A percentile compares a stretch with the other conserved stretches of the same genome.
Conservation (phyloP, 805 yeast species). For the Candida quercuum region DNA sequence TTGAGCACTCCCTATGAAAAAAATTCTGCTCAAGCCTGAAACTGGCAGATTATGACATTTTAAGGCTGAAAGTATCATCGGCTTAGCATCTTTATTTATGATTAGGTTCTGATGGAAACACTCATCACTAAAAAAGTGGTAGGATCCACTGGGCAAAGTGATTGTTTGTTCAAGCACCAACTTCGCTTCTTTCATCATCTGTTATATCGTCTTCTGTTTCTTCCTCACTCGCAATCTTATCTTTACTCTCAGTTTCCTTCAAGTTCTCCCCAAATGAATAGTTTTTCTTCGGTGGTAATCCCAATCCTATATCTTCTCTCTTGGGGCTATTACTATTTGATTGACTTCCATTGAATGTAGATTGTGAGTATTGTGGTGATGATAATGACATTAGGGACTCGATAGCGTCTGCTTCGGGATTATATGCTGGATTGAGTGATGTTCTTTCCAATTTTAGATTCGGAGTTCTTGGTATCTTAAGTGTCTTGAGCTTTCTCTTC, state of each 20-base stretch:
- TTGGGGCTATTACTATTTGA: neutral
- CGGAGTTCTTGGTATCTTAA: slow-evolving; percentile 15
- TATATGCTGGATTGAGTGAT: slow-evolving; percentile 16
- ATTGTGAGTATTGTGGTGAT: slow-evolving; percentile 22
- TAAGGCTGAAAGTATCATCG: too few relatives aligned
- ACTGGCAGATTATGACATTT: too few relatives aligned
- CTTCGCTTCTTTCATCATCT: slow-evolving; percentile 1
- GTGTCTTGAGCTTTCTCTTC: slow-evolving; percentile 16
- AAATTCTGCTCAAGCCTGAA: too few relatives aligned
- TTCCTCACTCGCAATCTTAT: neutral
- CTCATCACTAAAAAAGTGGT: too few relatives aligned
- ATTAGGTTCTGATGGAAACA: too few relatives aligned
- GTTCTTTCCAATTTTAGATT: slow-evolving; percentile 20
- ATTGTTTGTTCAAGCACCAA: neutral
- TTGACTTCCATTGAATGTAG: neutral
- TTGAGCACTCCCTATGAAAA: too few relatives aligned
- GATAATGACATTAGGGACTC: slow-evolving; percentile 30
- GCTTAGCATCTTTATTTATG: too few relatives aligned
- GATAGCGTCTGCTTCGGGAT: slow-evolving; percentile 27
- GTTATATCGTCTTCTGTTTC: slow-evolving; percentile 1
- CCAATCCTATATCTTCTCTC: neutral
- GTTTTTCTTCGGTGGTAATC: neutral
- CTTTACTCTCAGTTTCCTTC: neutral
- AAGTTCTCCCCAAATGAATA: neutral
- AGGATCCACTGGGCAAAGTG: slow-evolving; percentile 3